phyloP scores from a whole-genome alignment of 345 rosid species.

The Heritiera littoralis region DNA sequence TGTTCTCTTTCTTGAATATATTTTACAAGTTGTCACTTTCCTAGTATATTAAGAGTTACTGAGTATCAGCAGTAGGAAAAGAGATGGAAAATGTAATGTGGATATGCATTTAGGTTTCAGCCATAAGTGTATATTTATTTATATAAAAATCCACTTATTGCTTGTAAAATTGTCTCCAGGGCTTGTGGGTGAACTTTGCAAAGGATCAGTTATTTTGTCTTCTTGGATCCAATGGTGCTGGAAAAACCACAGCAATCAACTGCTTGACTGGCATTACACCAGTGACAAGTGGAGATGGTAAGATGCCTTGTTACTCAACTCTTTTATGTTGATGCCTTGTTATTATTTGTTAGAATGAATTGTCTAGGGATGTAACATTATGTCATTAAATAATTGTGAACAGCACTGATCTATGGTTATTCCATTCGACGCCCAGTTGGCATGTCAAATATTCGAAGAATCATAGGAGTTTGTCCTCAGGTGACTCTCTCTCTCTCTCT shows the following conservation, averaged over 20 bases:
- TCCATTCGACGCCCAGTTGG: slow-evolving; percentile 77
- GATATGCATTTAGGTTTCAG: neutral
- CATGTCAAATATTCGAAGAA: slow-evolving; percentile 75
- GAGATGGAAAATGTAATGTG: neutral
- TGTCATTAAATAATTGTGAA: slow-evolving; percentile 12
- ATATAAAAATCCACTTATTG: slow-evolving; percentile 1
- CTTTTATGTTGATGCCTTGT: neutral
- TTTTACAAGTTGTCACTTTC: neutral
- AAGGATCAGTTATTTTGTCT: slow-evolving; percentile 91
- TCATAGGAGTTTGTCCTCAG: slow-evolving; percentile 97
- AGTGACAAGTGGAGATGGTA: slow-evolving; percentile 85
- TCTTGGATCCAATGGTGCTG: slow-evolving; percentile 96
- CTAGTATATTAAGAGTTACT: neutral
- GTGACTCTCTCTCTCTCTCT: slow-evolving; percentile 32
- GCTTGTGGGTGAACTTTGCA: slow-evolving; percentile 77
- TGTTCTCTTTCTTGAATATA: slow-evolving; percentile 4
- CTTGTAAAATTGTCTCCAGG: slow-evolving; percentile 43
- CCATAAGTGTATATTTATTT: neutral
- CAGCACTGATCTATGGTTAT: slow-evolving; percentile 77
- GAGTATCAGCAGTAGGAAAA: slow-evolving; percentile 10
- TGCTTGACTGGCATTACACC: slow-evolving; percentile 87
- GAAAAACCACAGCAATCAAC: slow-evolving; percentile 86
- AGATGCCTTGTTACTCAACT: slow-evolving; percentile 20
- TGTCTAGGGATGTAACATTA: neutral
- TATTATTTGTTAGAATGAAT: neutral